Evolutionary conservation across 352 stramenopile genomes (phyloP), one percentile per base, ranked within the genome.

Genomic region (Phytopythium vexans): DNA sequence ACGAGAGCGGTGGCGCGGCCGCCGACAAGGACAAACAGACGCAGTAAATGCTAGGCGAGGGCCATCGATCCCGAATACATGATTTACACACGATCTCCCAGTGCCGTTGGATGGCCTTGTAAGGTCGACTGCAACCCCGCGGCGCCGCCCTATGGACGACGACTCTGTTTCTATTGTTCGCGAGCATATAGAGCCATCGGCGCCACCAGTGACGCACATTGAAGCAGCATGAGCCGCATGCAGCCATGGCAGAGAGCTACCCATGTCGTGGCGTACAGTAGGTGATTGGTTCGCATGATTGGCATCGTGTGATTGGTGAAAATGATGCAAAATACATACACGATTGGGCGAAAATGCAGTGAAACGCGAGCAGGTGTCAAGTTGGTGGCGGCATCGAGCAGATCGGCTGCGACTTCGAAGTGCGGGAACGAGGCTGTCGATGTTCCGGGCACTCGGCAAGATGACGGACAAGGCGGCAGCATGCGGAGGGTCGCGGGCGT

Each of bases 21-120:
- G 56, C 41, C 8, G 62, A 72, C 35, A 67, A 73, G 60, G 34
- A 16, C 27, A 40, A 40, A 27, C 27, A 35, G 39, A 14, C 48
- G 38, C 56, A 63, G 12, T 67, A 70, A 55, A 33, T 35, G 46
- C 35, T 15, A 27, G 36, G 27, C 16, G 15, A 45, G 8, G 15
- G 46, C n/a, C 44, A 6, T 11, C 5, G 14, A 11, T 15, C 47
- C 49, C 16, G 16, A 47, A 35, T 54, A 21, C 49, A 47, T 54
- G 16, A 48, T 27, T 27, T 54, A 27, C 21, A 27, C 21, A 27
- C 21, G 21, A 27, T 27, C 21, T n/a, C 41, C 32, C 51, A 56
- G 36, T 64, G 36, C 42, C 49, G 43, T 27, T 27, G 21, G 21
- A 27, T 27, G 21, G 21, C 2, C 21, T 27, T 27, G 21, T 27